Percentiles rank a stretch among this genome's conserved stretches.
These are phyloP conservation scores for Cardamine chenopodiifolia DNA, from an alignment of 345 rosid species.

Conservation along the genomic window DNA sequence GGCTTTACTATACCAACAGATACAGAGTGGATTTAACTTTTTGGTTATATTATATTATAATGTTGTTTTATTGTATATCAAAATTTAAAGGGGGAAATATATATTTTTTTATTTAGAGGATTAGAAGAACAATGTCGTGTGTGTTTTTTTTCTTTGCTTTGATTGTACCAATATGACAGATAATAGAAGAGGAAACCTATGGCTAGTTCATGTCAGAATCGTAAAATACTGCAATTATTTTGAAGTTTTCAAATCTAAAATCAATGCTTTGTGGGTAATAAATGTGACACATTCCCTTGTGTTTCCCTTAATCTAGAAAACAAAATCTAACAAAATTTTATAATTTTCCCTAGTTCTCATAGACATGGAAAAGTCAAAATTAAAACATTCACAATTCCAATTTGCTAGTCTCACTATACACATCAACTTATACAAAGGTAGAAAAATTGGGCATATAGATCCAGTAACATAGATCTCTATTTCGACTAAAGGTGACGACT, in stretches of 20 bases:
- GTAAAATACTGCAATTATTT: neutral
- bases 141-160: neutral
- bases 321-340: slow-evolving; percentile 14
- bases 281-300: slow-evolving; percentile 35
- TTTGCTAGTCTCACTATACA: slow-evolving; percentile 15
- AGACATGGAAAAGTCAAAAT: slow-evolving; percentile 24
- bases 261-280: slow-evolving; percentile 32
- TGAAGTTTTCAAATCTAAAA: neutral
- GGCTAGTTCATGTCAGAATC: slow-evolving; percentile 26
- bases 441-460: slow-evolving; percentile 11
- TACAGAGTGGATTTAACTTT: slow-evolving; percentile 18
- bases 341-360: neutral
- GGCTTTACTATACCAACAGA: slow-evolving; percentile 43
- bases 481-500: slow-evolving; percentile 23
- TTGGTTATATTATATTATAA: neutral
- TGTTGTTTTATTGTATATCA: slow-evolving; percentile 14
- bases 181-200: slow-evolving; percentile 22
- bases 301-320: slow-evolving; percentile 32
- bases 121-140: slow-evolving; percentile 23
- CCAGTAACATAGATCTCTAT: slow-evolving; percentile 29
- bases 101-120: neutral
- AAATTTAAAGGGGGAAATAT: neutral
- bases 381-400: slow-evolving; percentile 28
- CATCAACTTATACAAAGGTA: slow-evolving; percentile 25
- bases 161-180: slow-evolving; percentile 21